Evolutionary conservation across 257 asterid genomes (phyloP), one percentile per base, ranked within the genome.

Genomic region (Fraxinus cuspidata): DNA sequence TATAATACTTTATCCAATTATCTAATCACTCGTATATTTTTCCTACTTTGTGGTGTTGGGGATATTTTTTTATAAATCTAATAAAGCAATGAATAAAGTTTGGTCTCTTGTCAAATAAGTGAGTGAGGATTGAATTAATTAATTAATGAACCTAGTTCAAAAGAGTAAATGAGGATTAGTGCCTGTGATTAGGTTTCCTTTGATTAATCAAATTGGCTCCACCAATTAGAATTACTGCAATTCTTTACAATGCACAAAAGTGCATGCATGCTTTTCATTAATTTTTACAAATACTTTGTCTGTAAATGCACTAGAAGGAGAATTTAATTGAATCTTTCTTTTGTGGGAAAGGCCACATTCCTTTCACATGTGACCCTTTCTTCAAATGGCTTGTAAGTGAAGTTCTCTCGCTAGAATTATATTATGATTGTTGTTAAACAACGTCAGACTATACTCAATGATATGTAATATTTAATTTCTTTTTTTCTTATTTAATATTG

Each of bases 41-140:
- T 75, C 83, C 47, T 66, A 77, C 74, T 66, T 35, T 82, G 66
- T 65, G 56, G 78, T 82, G 75, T 19, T 56, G 2, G 58, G 3
- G n/a, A n/a, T 16, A 25, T 19, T 19, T 29, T 77, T 75, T 71
- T 10, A 37, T 37, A 53, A 72, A 40, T 69, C 58, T 47, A 18
- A 53, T 35, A 66, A 71, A 75, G 58, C 63, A 40, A 16, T 29
- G 4, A 12, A 63, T 69, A 72, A 40, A 67, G 69, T 16, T 2
- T 4, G 7, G 32, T 71, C 66, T 25, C 84, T 69, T 79, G 79
- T 81, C 78, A 76, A 79, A 78, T 73, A 72, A 81, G 81, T 51
- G 78, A 77, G 67, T 76, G 28, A 3, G 72, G 69, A 53, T 31
- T 56, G 78, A 71, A 49, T 66, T 7, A 56, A n/a, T 56, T 21